These are phyloP conservation scores for Ogataea pini DNA, from an alignment of 805 yeast genomes.

Conservation along the genomic window DNA sequence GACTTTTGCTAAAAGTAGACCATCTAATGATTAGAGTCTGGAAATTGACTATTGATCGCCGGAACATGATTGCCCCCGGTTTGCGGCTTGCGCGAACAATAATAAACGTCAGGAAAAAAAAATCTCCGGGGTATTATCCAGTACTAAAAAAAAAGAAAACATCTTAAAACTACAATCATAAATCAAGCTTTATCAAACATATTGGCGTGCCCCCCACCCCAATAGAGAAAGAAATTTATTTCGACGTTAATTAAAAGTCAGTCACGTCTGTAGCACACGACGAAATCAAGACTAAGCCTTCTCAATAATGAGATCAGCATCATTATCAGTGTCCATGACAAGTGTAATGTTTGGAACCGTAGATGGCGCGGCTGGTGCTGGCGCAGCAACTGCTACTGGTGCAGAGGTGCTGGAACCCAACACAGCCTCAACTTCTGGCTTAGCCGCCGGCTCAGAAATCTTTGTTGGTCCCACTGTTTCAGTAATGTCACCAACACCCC, in stretches of 20 bases:
- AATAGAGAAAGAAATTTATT: conserved; percentile 5
- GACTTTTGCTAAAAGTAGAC: background rate
- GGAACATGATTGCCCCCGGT: background rate
- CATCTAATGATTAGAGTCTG: background rate
- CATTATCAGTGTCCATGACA: conserved; percentile 32
- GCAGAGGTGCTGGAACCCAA: conserved; percentile 1
- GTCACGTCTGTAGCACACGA: background rate
- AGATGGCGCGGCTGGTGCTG: conserved; percentile 6
- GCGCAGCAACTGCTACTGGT: conserved; percentile 14
- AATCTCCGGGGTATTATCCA: conserved; percentile 8
- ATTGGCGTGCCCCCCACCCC: conserved; percentile 15
- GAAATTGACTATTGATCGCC: conserved; percentile 2
- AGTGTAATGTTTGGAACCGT: conserved; percentile 30
- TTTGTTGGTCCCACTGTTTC: conserved; percentile 55
- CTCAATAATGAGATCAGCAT: conserved; percentile 36
- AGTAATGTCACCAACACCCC: conserved; percentile 59
- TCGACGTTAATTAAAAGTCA: conserved; percentile 3
- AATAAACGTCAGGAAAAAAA: background rate
- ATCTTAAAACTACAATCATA: background rate
- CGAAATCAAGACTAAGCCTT: conserved; percentile 19
- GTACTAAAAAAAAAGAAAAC: too few species aligned
- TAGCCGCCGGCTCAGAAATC: conserved; percentile 15
- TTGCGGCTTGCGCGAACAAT: background rate
- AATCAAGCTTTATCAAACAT: conserved; percentile 2
- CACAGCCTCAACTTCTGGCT: conserved; percentile 6